Conservation (phyloP, 2,329 filamentous ascomycete species). For the Exophiala aquamarina region DNA sequence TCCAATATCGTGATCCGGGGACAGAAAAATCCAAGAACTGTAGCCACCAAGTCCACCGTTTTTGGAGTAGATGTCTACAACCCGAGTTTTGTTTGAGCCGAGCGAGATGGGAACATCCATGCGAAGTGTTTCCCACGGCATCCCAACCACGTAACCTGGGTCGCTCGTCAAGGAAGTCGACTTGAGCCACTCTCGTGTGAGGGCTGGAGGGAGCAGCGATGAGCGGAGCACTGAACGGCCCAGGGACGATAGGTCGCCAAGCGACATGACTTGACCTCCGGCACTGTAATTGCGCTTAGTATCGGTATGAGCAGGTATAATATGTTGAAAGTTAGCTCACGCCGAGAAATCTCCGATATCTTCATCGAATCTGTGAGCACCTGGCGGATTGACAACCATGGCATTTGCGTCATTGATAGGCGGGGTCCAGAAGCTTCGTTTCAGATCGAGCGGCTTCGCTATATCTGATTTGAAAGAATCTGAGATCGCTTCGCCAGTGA, state of each 20-base stretch:
- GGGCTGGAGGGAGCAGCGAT: conserved; percentile 34
- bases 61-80: conserved; percentile 43
- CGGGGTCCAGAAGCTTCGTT: conserved; percentile 35
- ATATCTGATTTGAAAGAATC: conserved; percentile 25
- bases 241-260: conserved; percentile 43
- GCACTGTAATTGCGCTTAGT: conserved; percentile 40
- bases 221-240: conserved; percentile 46
- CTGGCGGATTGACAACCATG: conserved; percentile 39
- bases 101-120: conserved; percentile 7
- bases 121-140: conserved; percentile 45
- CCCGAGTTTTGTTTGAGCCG: conserved; percentile 10
- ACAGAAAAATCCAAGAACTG: conserved; percentile 37
- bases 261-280: conserved; percentile 47
- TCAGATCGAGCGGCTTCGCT: conserved; percentile 41
- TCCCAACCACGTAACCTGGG: conserved; percentile 37
- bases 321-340: conserved; percentile 37
- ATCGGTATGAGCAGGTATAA: conserved; percentile 43
- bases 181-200: conserved; percentile 48
- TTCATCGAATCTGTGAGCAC: conserved; percentile 4
- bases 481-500: conserved; percentile 39
- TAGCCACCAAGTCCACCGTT: conserved; percentile 42
- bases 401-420: conserved; percentile 29
- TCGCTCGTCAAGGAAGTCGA: conserved; percentile 38
- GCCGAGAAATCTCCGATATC: conserved; percentile 1
- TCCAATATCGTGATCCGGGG: conserved; percentile 49